Percentiles rank a stretch among this genome's conserved stretches.
These are phyloP conservation scores for Tillandsia fasciculata DNA, from an alignment of 176 grass and related monocot genomes.

Conservation along the genomic window DNA sequence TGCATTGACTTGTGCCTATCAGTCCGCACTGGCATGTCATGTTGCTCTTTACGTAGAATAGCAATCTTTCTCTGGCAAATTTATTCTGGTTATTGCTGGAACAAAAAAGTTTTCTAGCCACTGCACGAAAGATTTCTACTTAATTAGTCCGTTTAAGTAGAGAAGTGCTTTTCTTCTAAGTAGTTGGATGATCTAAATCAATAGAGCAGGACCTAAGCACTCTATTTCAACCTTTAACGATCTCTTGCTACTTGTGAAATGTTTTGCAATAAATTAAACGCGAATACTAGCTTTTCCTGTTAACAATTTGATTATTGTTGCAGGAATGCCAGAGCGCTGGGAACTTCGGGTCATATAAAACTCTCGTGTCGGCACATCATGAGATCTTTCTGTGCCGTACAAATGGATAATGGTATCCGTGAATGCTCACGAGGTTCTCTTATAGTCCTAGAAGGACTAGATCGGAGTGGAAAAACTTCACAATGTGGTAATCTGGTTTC, in stretches of 20 bases:
- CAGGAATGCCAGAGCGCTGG: constrained; percentile 14
- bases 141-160: not conserved
- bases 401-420: constrained; percentile 31
- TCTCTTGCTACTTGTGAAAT: not conserved
- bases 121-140: not conserved
- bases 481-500: constrained; percentile 64
- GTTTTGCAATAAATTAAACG: not conserved
- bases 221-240: not conserved
- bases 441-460: constrained; percentile 79
- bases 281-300: not conserved
- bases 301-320: constrained; percentile 6
- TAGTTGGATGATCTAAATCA: not conserved
- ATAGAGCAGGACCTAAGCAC: not conserved
- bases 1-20: not conserved
- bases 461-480: constrained; percentile 67
- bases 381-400: constrained; percentile 16
- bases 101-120: not conserved
- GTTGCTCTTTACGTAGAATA: not conserved
- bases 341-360: not conserved
- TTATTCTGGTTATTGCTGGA: not conserved
- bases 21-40: not conserved
- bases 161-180: not conserved
- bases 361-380: not conserved
- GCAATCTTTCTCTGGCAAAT: not conserved
- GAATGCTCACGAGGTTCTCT: constrained; percentile 47